Evolutionary conservation across 352 stramenopile genomes (phyloP), one percentile per base, ranked within the genome.

Genomic region (Globisporangium barbulae): DNA sequence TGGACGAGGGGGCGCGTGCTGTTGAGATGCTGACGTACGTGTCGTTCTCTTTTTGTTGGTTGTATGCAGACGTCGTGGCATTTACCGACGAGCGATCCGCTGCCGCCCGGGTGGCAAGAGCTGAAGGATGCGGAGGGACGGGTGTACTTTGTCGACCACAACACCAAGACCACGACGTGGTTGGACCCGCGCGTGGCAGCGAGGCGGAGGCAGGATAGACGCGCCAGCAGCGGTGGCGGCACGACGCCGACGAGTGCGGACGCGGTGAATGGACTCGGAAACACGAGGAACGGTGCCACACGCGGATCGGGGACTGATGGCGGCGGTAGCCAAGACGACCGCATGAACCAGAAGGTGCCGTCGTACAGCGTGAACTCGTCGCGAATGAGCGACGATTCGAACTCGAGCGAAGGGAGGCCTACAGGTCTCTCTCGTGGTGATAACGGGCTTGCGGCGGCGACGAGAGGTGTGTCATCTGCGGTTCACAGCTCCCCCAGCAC

Each of bases 131-230:
- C 72, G 2, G 76, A 91, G 33, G 86, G 86, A 2, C 78, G 84
- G 49, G 73, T 93, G 15, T 94, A 93, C 70, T 94, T 91, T 71
- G 84, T 93, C 5, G 76, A 94, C 70, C 86, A 94, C 69, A 91
- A 76, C 53, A 87, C 81, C 22, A 75, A 81, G 45, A 81, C 63
- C 17, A 95, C 84, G 5, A 88, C 86, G 59, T 95, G 86, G 86
- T 75, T 92, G 61, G 86, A 95, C 60, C 86, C 86, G 56, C 83
- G 86, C 19, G 75, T 90, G 55, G 75, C 72, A 19, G 59, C 57
- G 2, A 59, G 61, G 0, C 53, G 48, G 53, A 64, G 21, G 10
- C 44, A 21, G 4, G 5, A 4, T n/a, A 55, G 10, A 6, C 65
- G 47, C 54, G 39, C 19, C 54, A 68, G 70, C 59, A 9, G 53